These are phyloP conservation scores for Thelephora ganbajun DNA, from an alignment of 768 basidiomycete species.

Conservation along the genomic window DNA sequence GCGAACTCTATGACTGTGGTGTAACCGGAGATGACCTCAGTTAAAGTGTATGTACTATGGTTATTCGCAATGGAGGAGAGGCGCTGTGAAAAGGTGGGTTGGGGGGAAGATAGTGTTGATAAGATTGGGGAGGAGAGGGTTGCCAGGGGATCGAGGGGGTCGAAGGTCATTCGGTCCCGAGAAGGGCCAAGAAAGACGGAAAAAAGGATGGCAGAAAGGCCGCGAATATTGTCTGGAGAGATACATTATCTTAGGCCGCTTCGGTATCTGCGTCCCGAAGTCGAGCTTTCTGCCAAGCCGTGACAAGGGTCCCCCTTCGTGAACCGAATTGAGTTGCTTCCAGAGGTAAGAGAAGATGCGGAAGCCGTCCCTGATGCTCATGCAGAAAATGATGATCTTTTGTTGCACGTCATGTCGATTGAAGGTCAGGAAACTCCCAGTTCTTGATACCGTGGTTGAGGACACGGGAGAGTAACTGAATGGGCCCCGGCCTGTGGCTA, in stretches of 20 bases:
- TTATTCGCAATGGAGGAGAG: constrained; percentile 56
- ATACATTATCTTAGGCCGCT: constrained; percentile 9
- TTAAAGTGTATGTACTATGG: constrained; percentile 47
- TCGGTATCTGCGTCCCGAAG: constrained; percentile 37
- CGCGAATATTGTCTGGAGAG: constrained; percentile 32
- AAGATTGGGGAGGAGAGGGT: constrained; percentile 76
- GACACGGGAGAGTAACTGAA: too few species aligned
- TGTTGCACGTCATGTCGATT: too few species aligned
- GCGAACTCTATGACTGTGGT: constrained; percentile 79
- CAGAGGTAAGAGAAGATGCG: too few species aligned
- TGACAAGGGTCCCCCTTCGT: constrained; percentile 47
- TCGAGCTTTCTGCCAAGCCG: constrained; percentile 50
- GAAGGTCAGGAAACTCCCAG: too few species aligned
- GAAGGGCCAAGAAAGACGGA: constrained; percentile 42
- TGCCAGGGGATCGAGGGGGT: constrained; percentile 58
- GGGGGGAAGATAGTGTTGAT: constrained; percentile 63
- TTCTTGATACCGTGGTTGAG: too few species aligned
- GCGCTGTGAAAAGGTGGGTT: constrained; percentile 72
- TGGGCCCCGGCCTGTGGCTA: too few species aligned
- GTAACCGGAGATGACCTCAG: constrained; percentile 57
- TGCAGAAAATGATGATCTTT: too few species aligned
- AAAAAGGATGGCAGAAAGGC: constrained; percentile 71
- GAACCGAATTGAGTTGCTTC: too few species aligned
- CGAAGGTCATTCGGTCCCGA: constrained; percentile 57
- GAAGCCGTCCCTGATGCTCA: too few species aligned